Base-by-base conservation (phyloP, 1,139 yeast species). In the Suhomyces panamericanus region DNA sequence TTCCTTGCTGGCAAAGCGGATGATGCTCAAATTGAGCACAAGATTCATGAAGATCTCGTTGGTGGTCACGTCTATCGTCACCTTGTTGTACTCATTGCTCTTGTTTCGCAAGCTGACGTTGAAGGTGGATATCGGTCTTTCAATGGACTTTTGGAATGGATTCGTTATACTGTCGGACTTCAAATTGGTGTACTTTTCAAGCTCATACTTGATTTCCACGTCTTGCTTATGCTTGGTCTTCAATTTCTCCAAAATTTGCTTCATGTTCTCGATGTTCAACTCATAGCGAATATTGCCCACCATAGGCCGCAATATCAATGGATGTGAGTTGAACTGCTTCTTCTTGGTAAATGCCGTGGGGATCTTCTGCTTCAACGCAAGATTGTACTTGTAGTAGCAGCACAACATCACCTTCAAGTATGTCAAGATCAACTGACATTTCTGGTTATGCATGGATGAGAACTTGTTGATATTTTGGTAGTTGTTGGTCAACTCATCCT, bases 201-300 rank as follows among this genome's bases (percentile, higher is more conserved):
- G 49, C 4, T 53, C 47, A 5, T 57, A 56, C 20, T 51, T 53
- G 31, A 52, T 57, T 30, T 51, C 58, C 30, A 60, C 41, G n/a
- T 56, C 47, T 11, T 62, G 50, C 22, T 57, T 49, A 38, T 52
- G 52, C 32, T 56, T 50, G 6, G 51, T 47, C 4, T 59, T 47
- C 6, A 62, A 49, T 27, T 73, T 64, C 8, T 71, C 65, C 17
- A 83, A 55, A 3, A 81, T 66, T 32, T 68, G 66, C 12, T 64
- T 53, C 49, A 82, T 65, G 32, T 75, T 67, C 32, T 64, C 61
- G 32, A 83, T 60, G 38, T 77, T 69, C 41, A 74, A 64, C 52
- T 82, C 82, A 56, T 87, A 95, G 46, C 81, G 78, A 45, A 83
- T 75, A 52, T 82, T 85, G 3, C 90, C 89, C 27, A 87, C 70